Evolutionary conservation across 2,329 filamentous ascomycete genomes (phyloP), one percentile per base, ranked within the genome.

Genomic region (Aspergillus sp.): DNA sequence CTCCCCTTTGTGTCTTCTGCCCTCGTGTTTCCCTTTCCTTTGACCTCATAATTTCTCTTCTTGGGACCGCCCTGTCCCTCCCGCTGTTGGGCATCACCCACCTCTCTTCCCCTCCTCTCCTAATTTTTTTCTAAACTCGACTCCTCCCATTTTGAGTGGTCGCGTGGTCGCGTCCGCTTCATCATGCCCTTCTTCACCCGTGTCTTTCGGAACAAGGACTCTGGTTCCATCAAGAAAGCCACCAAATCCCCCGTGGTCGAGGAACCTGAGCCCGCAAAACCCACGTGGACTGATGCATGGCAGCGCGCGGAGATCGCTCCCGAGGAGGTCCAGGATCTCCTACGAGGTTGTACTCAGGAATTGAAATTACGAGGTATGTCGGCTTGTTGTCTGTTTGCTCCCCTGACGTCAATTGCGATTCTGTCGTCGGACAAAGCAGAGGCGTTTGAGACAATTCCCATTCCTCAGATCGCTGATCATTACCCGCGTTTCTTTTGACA

Each of bases 321-420:
- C 5, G 89, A 95, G 54, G 93, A 98, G 71, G 83, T 98, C 38
- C 85, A 90, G 59, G 90, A 95, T 62, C 73, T 98, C 50, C 75
- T 97, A 40, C 80, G 83, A 62, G 82, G 83, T 53, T 96, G 90
- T 71, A 94, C 90, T 8, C 78, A 83, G 44, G 93, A 98, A 72
- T 80, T 98, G 67, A 98, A 97, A 73, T 85, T 86, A 48, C 81
- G 90, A 87, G 91, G 91, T 95, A 82, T 57, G 81, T 69, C 37
- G 31, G 19, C 49, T 51, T 50, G 33, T 48, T 39, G 33, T 19
- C 19, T 19, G 19, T 19, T 19, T 19, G 19, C 19, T 19, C 19
- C 19, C 19, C 19, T 19, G 19, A 19, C 19, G 19, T 19, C 19
- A 19, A 19, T 19, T 19, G 19, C 19, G 19, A 19, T 19, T 19